Evolutionary conservation across 192 early-diverging fungal genomes (phyloP), one percentile per base, ranked within the genome.

Genomic region (Backusella luteola): DNA sequence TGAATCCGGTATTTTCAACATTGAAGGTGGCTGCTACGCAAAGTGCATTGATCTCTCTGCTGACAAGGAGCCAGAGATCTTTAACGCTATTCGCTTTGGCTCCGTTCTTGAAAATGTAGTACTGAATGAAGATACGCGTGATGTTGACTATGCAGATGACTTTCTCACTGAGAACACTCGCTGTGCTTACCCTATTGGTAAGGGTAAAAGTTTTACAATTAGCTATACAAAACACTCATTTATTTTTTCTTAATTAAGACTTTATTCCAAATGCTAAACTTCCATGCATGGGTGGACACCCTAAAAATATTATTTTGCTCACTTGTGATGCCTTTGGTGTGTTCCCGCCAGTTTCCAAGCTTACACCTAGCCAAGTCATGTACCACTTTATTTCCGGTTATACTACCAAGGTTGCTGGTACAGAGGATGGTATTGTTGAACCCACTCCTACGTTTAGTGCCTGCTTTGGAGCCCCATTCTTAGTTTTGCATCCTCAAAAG

Each of bases 11-110:
- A 86, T 97, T 67, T 99, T 99, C 91, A 99, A 99, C 86, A 97
- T 99, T 72, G 97, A 99, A 87, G 97, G 97, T 70, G 97, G 97
- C 23, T 99, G 97, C 86, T 99, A 99, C 81, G 97, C 97, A 74
- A 99, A 99, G 85, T 92, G 91, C 80, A 95, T 99, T 77, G 95
- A 97, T 76, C 87, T 99, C 36, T 96, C 95, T 9, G 91, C 92
- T 34, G 95, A 95, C 77, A 99, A 97, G 89, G 97, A 99, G 80
- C 97, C 97, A 73, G 97, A 99, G 83, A 99, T 99, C 84, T 99
- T 93, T 84, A 90, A 91, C 69, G 97, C 97, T 42, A 97, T 99
- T 80, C 91, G 92, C 52, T 97, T 95, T 84, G 95, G 96, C 66
- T 92, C 94, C 34, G 92, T 98, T 11, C 87, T 98, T 32, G 96